A percentile compares a stretch with the other conserved stretches of the same genome.
These are phyloP conservation scores for Tulasnella sp. DNA, from an alignment of 768 basidiomycete species.

Conservation along the genomic window DNA sequence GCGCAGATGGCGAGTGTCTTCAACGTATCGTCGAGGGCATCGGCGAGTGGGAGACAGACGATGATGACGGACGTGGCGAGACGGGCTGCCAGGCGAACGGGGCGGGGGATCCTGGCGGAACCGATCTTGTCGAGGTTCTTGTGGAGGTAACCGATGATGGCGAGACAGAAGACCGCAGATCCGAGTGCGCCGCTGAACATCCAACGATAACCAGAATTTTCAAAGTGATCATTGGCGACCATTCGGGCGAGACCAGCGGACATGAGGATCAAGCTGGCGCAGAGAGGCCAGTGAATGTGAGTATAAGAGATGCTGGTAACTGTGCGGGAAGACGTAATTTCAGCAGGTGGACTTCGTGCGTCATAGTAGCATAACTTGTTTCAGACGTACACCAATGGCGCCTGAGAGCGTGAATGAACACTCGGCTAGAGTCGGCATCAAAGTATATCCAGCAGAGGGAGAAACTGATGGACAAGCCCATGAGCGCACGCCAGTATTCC, in stretches of 20 bases:
- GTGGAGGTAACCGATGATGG: constrained; percentile 14
- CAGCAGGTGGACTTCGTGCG: no score
- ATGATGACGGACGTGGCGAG: background rate
- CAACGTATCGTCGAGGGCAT: background rate
- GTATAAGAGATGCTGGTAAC: background rate
- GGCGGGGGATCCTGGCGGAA: background rate
- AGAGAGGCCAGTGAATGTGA: constrained; percentile 8
- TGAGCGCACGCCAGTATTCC: background rate
- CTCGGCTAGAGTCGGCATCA: constrained; percentile 14
- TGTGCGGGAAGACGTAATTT: constrained; percentile 1
- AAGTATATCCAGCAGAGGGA: constrained; percentile 15
- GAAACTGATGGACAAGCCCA: background rate
- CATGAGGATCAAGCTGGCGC: constrained; percentile 4
- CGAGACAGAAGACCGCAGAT: constrained; percentile 4
- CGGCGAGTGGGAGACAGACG: background rate
- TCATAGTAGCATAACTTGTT: no score
- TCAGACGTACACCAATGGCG: background rate
- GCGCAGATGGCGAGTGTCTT: background rate
- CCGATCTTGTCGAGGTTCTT: constrained; percentile 3
- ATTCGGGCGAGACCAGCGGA: background rate
- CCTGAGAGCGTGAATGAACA: constrained; percentile 15
- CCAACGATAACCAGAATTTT: constrained; percentile 4
- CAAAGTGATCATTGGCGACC: background rate
- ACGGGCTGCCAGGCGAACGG: background rate
- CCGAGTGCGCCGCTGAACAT: constrained; percentile 5